phyloP scores from a whole-genome alignment of 495 filamentous ascomycete species.

The Chaetomium cochliodes region DNA sequence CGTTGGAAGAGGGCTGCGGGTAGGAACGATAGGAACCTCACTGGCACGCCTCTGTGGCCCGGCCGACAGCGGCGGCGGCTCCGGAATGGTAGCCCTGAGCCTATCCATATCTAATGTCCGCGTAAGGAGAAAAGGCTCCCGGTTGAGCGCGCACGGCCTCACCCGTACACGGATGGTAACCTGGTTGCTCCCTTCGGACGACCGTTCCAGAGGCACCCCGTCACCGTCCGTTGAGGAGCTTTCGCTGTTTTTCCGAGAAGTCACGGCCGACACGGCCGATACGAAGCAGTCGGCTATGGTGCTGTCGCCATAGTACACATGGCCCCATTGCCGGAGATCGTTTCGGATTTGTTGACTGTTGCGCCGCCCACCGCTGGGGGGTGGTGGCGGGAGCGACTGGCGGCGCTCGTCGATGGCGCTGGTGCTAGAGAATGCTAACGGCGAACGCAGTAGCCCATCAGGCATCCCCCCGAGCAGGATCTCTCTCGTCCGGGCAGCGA shows the following conservation, averaged over 20 bases:
- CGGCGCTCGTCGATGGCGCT: constrained; percentile 22
- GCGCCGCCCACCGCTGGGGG: constrained; percentile 16
- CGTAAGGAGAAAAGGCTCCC: constrained; percentile 49
- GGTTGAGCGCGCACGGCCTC: constrained; percentile 40
- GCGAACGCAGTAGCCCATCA: constrained; percentile 9
- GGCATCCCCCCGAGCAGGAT: constrained; percentile 33
- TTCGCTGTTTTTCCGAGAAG: constrained; percentile 37
- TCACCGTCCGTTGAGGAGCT: constrained; percentile 23
- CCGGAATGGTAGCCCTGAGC: constrained; percentile 41
- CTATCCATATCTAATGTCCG: constrained; percentile 48
- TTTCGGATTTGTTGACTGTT: constrained; percentile 27
- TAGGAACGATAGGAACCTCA: not conserved
- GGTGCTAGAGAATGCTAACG: not conserved
- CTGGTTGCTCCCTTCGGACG: constrained; percentile 14
- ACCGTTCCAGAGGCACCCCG: not conserved
- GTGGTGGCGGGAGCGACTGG: constrained; percentile 25
- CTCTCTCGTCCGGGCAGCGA: constrained; percentile 31
- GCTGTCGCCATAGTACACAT: constrained; percentile 37
- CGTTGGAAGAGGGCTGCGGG: constrained; percentile 11
- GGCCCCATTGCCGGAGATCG: constrained; percentile 37
- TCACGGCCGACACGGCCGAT: constrained; percentile 40
- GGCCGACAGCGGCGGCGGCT: constrained; percentile 23
- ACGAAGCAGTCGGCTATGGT: constrained; percentile 43
- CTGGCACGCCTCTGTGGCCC: constrained; percentile 15
- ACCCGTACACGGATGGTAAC: constrained; percentile 51